Percentiles rank a stretch among this genome's conserved stretches.
Conservation (phyloP, 305 asterid genomes). For the Fraxinus latifolia region DNA sequence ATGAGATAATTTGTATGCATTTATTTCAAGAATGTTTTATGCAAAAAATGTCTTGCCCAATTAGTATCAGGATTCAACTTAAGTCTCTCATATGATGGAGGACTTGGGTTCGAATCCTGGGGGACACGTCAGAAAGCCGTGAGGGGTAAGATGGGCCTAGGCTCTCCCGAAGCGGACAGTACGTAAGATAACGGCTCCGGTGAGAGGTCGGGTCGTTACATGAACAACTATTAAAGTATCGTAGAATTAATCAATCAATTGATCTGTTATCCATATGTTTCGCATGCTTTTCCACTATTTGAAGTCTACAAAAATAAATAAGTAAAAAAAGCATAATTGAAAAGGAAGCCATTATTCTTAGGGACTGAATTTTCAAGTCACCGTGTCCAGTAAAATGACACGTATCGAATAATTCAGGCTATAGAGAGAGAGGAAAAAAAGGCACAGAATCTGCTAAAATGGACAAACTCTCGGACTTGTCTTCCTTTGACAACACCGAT, state of each 20-base stretch:
- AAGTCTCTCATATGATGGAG: too few species aligned
- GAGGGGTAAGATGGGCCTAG: too few species aligned
- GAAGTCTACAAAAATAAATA: background rate
- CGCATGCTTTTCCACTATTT: background rate
- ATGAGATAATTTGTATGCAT: background rate
- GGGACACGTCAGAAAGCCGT: too few species aligned
- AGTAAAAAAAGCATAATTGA: background rate
- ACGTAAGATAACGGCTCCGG: too few species aligned
- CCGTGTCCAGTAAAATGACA: background rate
- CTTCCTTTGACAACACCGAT: background rate
- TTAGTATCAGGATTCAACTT: too few species aligned
- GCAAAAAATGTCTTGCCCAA: background rate
- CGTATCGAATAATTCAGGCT: background rate
- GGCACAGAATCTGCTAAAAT: background rate
- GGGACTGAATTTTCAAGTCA: background rate
- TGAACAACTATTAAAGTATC: background rate
- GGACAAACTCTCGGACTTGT: background rate
- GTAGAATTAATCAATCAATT: background rate
- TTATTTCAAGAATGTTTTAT: background rate
- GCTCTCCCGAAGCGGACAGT: too few species aligned
- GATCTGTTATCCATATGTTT: background rate
- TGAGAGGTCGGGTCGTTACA: too few species aligned
- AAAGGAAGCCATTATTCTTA: background rate
- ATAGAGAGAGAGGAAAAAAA: background rate
- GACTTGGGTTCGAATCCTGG: too few species aligned